Evolutionary conservation across 2,329 filamentous ascomycete species (phyloP).

Genomic region (Podosphaera leucotricha): DNA sequence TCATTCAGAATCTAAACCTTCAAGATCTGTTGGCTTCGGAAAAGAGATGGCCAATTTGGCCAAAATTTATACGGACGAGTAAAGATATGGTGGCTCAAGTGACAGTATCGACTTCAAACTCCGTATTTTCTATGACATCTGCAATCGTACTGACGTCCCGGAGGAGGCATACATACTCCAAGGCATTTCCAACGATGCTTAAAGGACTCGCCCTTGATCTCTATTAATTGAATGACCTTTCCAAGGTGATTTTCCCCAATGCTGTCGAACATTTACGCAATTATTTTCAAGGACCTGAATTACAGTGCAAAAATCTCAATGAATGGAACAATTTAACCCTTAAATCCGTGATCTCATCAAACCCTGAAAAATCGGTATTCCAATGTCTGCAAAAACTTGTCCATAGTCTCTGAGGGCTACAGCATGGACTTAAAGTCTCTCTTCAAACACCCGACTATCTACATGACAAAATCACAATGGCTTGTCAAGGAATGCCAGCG

Average conservation of each 20-base stretch:
- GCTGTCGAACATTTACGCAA: slow-evolving; percentile 1
- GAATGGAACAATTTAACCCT: slow-evolving; percentile 2
- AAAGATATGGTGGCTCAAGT: neutral
- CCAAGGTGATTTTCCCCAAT: neutral
- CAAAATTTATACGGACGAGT: neutral
- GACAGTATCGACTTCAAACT: slow-evolving; percentile 1
- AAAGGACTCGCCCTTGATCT: slow-evolving; percentile 1
- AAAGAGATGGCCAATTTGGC: neutral
- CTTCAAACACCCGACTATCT: neutral
- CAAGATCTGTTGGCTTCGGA: neutral
- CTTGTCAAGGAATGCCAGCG: slow-evolving; percentile 1
- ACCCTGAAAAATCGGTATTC: slow-evolving; percentile 1
- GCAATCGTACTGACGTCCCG: neutral
- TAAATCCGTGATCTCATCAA: neutral
- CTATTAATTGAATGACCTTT: slow-evolving; percentile 1
- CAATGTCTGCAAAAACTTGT: slow-evolving; percentile 1
- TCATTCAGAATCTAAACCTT: neutral
- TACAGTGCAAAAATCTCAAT: neutral
- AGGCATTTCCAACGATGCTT: slow-evolving; percentile 2
- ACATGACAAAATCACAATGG: slow-evolving; percentile 1
- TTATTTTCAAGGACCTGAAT: slow-evolving; percentile 3
- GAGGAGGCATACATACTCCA: neutral
- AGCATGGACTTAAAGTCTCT: neutral
- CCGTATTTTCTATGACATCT: slow-evolving; percentile 1
- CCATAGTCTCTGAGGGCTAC: neutral